Evolutionary conservation across 75 land plant species (phyloP), one percentile per base, ranked within the genome.

Genomic region (Isoetes taiwanensis): DNA sequence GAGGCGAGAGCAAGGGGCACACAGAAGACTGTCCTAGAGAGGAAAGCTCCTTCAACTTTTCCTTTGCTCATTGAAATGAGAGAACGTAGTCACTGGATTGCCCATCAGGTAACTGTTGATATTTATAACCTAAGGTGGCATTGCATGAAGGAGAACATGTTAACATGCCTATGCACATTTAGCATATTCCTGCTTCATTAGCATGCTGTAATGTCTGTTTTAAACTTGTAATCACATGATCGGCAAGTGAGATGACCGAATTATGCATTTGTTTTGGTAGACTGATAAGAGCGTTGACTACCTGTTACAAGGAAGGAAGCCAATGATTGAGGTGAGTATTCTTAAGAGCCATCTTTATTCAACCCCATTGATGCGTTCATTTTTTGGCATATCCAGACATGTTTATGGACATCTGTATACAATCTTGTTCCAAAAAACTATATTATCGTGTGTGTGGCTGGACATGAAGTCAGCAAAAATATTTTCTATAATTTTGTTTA

Each of bases 201-300:
- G n/a, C n/a, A n/a, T n/a, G n/a, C n/a, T n/a, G n/a, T n/a, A n/a
- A n/a, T n/a, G n/a, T n/a, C n/a, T n/a, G n/a, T n/a, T n/a, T n/a
- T n/a, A n/a, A n/a, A n/a, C n/a, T n/a, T n/a, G n/a, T n/a, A n/a
- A n/a, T n/a, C n/a, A n/a, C n/a, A n/a, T n/a, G n/a, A n/a, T n/a
- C 50, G 4, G 5, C 5, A 5, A 46, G n/a, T 46, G n/a, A 19
- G 50, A 19, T 6, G 16, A 3, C 25, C 38, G 38, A 37, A 6
- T n/a, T 46, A 6, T 46, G 50, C 12, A 46, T 46, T 8, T 23
- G n/a, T 46, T 52, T 54, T n/a, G 64, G 16, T 79, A 84, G 88
- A 80, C 88, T n/a, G 84, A 84, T 54, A 74, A 68, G 64, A 84
- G 88, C 62, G 81, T 84, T 34, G 88, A 84, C 57, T 52, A 54